These are phyloP conservation scores for Phialophora verrucosa DNA, from an alignment of 2,329 filamentous ascomycete genomes.

Conservation along the genomic window DNA sequence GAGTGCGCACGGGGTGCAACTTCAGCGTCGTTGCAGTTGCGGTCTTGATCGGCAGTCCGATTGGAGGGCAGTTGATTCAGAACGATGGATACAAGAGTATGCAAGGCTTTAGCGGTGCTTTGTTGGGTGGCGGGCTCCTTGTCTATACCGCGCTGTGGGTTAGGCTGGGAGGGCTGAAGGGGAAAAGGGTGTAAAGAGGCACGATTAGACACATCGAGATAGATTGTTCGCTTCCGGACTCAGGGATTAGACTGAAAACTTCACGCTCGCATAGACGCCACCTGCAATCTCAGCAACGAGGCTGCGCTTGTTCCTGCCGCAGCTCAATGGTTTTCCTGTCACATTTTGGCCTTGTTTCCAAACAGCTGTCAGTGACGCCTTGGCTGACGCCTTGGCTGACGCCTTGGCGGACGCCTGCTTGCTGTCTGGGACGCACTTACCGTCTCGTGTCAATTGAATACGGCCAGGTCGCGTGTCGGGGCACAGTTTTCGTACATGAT, in stretches of 20 bases:
- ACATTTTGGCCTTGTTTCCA: neutral
- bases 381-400: too few relatives aligned
- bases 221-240: neutral
- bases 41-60: slow-evolving; percentile 69
- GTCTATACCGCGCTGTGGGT: slow-evolving; percentile 48
- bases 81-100: slow-evolving; percentile 60
- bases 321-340: neutral
- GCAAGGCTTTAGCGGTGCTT: slow-evolving; percentile 68
- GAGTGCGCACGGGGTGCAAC: slow-evolving; percentile 68
- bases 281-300: neutral
- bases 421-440: neutral
- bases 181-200: slow-evolving; percentile 32
- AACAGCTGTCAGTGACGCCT: neutral
- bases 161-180: slow-evolving; percentile 42
- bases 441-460: neutral
- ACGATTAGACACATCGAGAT: neutral
- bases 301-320: slow-evolving; percentile 1
- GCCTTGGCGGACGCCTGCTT: too few relatives aligned
- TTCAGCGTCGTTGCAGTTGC: slow-evolving; percentile 69
- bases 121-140: slow-evolving; percentile 51
- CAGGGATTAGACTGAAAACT: neutral
- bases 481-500: neutral
- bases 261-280: neutral
- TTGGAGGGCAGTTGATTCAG: slow-evolving; percentile 66
- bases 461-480: neutral